Base-by-base conservation (phyloP, 2,329 filamentous ascomycete genomes). In the Exophiala xenobiotica region DNA sequence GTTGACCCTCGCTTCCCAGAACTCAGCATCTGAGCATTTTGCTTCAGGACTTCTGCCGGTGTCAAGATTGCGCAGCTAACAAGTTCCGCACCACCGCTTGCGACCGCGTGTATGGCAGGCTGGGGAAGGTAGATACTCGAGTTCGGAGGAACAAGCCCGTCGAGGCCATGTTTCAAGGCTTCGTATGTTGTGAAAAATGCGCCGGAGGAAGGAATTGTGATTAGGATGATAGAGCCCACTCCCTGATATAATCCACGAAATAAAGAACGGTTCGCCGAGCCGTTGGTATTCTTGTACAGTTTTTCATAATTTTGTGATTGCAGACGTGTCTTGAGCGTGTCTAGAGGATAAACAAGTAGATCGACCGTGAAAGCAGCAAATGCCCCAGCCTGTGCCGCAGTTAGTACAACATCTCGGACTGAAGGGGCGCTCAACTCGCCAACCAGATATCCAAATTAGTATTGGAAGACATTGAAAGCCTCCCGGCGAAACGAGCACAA, bases 131-230 rank as follows among this genome's bases (percentile, higher is more conserved):
- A 78, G 53, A 63, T 69, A 49, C 51, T 69, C 33, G 53, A 64
- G 53, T 46, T 61, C 0, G 74, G 73, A 2, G 80, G 74, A 37
- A 76, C 77, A 29, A 76, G 66, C 16, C 67, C 68, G 12, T 76
- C 75, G 1, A 95, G 76, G 2, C 80, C 68, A 2, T 74, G 71
- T 69, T 95, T 95, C 16, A 84, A 76, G 39, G 78, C 82, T 71
- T 96, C 90, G 68, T 96, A 96, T 1, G 88, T 91, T 2, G 87
- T 90, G 70, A 96, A 96, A 74, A 96, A 96, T 8, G 89, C 78
- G 53, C 89, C 90, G 45, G 90, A 88, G 49, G 87, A 88, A n/a
- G 91, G 90, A n/a, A 96, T 74, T 0, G 90, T 96, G 8, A 89
- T 87, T 23, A 96, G 71, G 7, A 96, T 83, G 18, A 95, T 86